phyloP scores from a whole-genome alignment of 1,284 basidiomycete genomes.

The Tetrapyrgos nigripes region DNA sequence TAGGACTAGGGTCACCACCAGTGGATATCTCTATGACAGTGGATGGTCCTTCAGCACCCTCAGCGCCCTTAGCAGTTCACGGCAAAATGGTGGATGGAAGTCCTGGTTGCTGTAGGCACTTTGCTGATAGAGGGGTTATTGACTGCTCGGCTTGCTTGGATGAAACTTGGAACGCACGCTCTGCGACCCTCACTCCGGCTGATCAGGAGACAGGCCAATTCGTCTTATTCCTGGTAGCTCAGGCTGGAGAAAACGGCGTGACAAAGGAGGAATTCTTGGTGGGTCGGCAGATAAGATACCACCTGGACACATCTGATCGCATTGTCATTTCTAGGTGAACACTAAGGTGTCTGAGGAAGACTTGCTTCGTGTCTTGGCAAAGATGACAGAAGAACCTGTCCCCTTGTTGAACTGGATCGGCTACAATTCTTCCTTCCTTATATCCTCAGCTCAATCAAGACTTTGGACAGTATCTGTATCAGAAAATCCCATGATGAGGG shows the following conservation, averaged over 20 bases:
- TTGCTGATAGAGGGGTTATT: constrained; percentile 48
- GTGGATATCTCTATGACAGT: too few relatives aligned
- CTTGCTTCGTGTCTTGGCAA: constrained; percentile 42
- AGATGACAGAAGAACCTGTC: constrained; percentile 51
- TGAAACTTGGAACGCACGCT: constrained; percentile 44
- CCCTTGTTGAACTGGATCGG: constrained; percentile 75
- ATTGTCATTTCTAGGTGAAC: constrained; percentile 26
- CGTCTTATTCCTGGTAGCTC: constrained; percentile 49
- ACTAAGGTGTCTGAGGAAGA: constrained; percentile 27
- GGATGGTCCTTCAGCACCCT: constrained; percentile 16
- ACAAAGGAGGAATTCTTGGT: constrained; percentile 55
- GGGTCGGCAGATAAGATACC: constrained; percentile 28
- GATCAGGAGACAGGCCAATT: constrained; percentile 42
- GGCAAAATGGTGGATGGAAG: constrained; percentile 50
- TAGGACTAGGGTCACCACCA: not conserved
- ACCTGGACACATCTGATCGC: not conserved
- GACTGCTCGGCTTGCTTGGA: constrained; percentile 67
- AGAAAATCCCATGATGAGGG: constrained; percentile 46
- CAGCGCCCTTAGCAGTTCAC: constrained; percentile 38
- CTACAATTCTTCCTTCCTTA: constrained; percentile 61
- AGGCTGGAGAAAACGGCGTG: constrained; percentile 53
- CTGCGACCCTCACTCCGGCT: constrained; percentile 38
- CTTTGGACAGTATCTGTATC: constrained; percentile 68
- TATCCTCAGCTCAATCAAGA: constrained; percentile 55
- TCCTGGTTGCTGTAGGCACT: constrained; percentile 56